Evolutionary conservation across 192 early-diverging fungal species (phyloP).

Genomic region (Pecoramyces ruminantium): DNA sequence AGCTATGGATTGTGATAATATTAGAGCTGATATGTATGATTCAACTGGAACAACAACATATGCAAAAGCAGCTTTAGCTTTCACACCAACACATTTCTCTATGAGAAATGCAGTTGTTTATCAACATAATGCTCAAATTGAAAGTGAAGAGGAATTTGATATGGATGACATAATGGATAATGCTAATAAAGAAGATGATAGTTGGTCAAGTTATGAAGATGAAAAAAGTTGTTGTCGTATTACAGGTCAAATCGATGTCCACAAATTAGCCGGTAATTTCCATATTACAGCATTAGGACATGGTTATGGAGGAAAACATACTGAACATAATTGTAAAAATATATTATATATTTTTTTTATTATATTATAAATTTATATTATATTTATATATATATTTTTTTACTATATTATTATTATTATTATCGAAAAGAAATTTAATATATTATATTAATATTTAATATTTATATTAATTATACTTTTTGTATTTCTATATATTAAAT

Average conservation of each 20-base stretch:
- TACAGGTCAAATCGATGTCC: slow-evolving; percentile 48
- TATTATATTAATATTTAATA: too few species aligned
- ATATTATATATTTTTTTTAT: too few species aligned
- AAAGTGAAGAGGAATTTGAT: slow-evolving; percentile 1
- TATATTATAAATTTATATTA: too few species aligned
- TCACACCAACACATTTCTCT: neutral
- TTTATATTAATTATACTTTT: too few species aligned
- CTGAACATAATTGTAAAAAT: slow-evolving; percentile 39
- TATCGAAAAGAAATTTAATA: too few species aligned
- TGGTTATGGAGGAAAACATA: slow-evolving; percentile 59
- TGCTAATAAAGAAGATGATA: slow-evolving; percentile 2
- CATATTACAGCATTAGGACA: slow-evolving; percentile 83
- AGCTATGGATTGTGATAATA: slow-evolving; percentile 65
- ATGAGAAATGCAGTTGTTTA: neutral
- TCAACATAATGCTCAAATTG: neutral
- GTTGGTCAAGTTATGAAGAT: slow-evolving; percentile 2
- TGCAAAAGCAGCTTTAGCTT: slow-evolving; percentile 2
- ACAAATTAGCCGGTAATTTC: slow-evolving; percentile 73
- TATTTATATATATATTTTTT: neutral
- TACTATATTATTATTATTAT: neutral
- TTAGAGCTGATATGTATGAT: slow-evolving; percentile 20
- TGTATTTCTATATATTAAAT: too few species aligned
- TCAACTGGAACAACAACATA: slow-evolving; percentile 10
- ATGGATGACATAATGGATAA: slow-evolving; percentile 16
- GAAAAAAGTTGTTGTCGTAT: slow-evolving; percentile 54